These are phyloP conservation scores for Chrysophaeum taylorii DNA, from an alignment of 352 stramenopile species.

Conservation along the genomic window DNA sequence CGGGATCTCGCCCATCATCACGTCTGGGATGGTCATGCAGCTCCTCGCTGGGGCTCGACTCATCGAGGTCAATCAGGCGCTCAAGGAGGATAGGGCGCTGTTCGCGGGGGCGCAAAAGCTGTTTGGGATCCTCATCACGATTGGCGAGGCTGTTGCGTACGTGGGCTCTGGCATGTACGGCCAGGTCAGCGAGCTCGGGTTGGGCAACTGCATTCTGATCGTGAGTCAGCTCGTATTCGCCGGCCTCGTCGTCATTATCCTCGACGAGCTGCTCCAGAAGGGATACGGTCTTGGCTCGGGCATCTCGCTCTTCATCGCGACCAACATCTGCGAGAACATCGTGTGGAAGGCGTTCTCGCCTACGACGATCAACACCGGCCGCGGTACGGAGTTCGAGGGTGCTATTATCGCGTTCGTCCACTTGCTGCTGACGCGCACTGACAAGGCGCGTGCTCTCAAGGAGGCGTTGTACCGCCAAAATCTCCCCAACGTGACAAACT, in stretches of 20 bases:
- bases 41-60: conserved; percentile 91
- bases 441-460: conserved; percentile 93
- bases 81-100: conserved; percentile 95
- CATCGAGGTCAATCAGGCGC: conserved; percentile 96
- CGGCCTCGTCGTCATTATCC: conserved; percentile 95
- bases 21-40: conserved; percentile 97
- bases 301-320: conserved; percentile 99
- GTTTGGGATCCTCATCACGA: conserved; percentile 98
- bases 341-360: conserved; percentile 99
- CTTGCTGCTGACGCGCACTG: conserved; percentile 88
- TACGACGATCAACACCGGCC: conserved; percentile 97
- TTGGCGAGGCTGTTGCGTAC: conserved; percentile 96
- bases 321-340: conserved; percentile 99
- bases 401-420: conserved; percentile 99
- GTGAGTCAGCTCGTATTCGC: conserved; percentile 96
- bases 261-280: conserved; percentile 99
- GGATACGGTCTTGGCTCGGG: conserved; percentile 95
- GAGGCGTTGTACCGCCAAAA: conserved; percentile 98
- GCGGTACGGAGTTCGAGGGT: conserved; percentile 97
- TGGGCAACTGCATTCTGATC: conserved; percentile 96
- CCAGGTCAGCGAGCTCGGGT: conserved; percentile 90
- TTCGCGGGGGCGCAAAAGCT: conserved; percentile 98
- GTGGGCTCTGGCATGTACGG: conserved; percentile 98
- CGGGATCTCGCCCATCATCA: conserved; percentile 97
- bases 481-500: conserved; percentile 96